Base-by-base conservation (phyloP, 352 stramenopile genomes). In the Plasmopara viticola region DNA sequence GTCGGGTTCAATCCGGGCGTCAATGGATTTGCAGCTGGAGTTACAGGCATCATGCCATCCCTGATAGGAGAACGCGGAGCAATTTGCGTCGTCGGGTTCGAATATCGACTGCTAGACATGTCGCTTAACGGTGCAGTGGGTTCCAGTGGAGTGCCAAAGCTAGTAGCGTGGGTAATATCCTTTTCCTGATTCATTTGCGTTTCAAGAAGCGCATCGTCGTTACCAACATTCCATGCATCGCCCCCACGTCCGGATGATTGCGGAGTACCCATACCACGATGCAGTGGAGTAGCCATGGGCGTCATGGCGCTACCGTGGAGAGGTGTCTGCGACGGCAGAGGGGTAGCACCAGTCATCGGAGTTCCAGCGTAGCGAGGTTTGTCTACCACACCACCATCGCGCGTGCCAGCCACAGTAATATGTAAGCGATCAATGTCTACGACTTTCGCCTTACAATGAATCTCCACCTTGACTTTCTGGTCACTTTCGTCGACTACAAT, bases 401-500 rank as follows among this genome's bases (percentile, higher is more conserved):
- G 72, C 34, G 75, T 91, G 20, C 86, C 86, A 47, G 86, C 85
- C 15, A 91, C 48, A 1, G 70, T 68, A 28, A 95, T 81, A 42
- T 91, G 62, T 28, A 93, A 53, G n/a, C 81, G 64, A 62, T 92
- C 84, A 7, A 96, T 75, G 48, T 94, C 84, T 30, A 96, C 83
- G 14, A 89, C 72, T 62, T 93, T 91, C 7, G 84, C 82, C 60
- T 95, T 94, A 47, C 75, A 95, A 55, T 96, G 86, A 41, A 96
- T 92, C 60, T 96, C 86, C 30, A 96, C 86, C 64, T 96, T 96
- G 58, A 94, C 85, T 62, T 93, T 96, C 52, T 86, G 77, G 25
- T 95, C 86, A 48, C 63, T 84, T 70, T 93, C 84, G 59, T 93
- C 84, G 25, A 95, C 83, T 35, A 95, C 81, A 52, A 96, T 96